These are phyloP conservation scores for Geranium brycei DNA, from an alignment of 345 rosid genomes.

Conservation along the genomic window DNA sequence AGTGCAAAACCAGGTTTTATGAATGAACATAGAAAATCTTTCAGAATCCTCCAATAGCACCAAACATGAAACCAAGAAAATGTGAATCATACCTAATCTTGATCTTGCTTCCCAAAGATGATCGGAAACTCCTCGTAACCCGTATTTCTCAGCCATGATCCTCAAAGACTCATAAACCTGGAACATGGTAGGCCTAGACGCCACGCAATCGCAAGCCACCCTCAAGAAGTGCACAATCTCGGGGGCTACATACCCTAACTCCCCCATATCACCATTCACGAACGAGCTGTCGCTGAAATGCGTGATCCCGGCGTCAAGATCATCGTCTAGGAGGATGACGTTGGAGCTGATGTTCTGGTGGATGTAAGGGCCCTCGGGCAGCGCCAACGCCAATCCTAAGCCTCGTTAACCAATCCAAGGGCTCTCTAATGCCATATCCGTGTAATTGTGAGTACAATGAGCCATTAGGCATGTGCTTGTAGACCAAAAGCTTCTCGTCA, in stretches of 20 bases:
- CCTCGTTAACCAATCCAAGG: conserved; percentile 42
- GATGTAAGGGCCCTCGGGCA: conserved; percentile 32
- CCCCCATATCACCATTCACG: conserved; percentile 31
- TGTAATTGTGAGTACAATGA: conserved; percentile 33
- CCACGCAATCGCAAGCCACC: conserved; percentile 35
- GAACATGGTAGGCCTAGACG: conserved; percentile 31
- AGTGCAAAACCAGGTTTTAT: neutral
- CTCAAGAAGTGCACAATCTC: conserved; percentile 35
- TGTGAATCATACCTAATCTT: conserved; percentile 8
- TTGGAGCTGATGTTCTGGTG: conserved; percentile 42
- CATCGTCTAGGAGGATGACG: conserved; percentile 46
- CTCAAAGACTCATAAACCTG: conserved; percentile 28
- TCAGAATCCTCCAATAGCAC: neutral
- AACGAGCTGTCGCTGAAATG: conserved; percentile 30
- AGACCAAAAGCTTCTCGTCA: conserved; percentile 34
- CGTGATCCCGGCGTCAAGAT: conserved; percentile 36
- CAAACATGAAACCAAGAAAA: conserved; percentile 11
- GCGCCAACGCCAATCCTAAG: conserved; percentile 41
- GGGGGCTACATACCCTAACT: conserved; percentile 21
- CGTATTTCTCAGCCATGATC: conserved; percentile 13
- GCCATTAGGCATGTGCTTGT: conserved; percentile 35
- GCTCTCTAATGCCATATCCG: conserved; percentile 9
- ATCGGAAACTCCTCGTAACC: conserved; percentile 20
- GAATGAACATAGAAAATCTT: conserved; percentile 5
- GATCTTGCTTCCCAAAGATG: conserved; percentile 16